Evolutionary conservation across 2,329 filamentous ascomycete genomes (phyloP).

Genomic region (Dothideomycetes sp.): DNA sequence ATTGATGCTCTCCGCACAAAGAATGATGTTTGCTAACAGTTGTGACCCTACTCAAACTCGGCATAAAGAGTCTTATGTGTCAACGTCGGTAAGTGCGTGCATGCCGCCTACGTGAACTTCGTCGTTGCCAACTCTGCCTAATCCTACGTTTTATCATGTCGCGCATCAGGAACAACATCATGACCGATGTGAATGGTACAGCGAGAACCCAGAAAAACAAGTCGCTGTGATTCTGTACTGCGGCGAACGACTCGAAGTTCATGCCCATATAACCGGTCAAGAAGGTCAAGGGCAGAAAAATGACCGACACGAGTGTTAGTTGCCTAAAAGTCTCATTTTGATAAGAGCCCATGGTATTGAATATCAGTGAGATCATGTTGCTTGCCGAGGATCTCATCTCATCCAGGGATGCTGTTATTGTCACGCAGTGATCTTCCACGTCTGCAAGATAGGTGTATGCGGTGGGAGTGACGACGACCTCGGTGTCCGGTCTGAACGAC

Average conservation of each 20-base stretch:
- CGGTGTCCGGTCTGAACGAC: conserved; percentile 16
- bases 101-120: no score
- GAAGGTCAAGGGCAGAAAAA: conserved; percentile 83
- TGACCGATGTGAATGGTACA: conserved; percentile 67
- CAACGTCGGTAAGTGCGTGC: no score
- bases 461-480: conserved; percentile 67
- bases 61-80: no score
- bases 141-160: no score
- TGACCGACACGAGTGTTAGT: conserved; percentile 74
- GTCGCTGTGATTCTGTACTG: conserved; percentile 18
- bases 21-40: no score
- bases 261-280: conserved; percentile 53
- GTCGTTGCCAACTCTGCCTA: no score
- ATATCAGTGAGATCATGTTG: conserved; percentile 82
- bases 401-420: conserved; percentile 69
- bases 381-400: conserved; percentile 62
- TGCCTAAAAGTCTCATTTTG: conserved; percentile 92
- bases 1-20: no score
- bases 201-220: conserved; percentile 62
- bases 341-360: conserved; percentile 80
- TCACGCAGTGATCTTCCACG: conserved; percentile 76
- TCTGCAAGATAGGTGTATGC: conserved; percentile 81
- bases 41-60: no score
- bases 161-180: conserved; percentile 51
- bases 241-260: conserved; percentile 48